These are phyloP conservation scores for Globisporangium sylvaticum DNA, from an alignment of 352 stramenopile genomes.

Conservation along the genomic window DNA sequence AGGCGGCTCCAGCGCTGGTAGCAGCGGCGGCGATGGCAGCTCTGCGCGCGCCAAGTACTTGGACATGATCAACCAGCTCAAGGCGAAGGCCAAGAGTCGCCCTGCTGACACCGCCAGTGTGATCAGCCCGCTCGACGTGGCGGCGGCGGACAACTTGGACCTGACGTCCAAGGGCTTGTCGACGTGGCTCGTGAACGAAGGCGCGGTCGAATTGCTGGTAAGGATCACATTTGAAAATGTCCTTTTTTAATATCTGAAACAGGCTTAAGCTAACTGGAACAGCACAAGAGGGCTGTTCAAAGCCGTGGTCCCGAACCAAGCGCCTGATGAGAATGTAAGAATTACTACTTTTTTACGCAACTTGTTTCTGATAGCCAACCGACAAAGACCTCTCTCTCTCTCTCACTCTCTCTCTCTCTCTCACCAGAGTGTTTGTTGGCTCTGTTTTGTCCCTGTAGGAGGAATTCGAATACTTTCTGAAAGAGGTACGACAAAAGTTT, in stretches of 20 bases:
- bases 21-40: not conserved
- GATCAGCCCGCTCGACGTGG: constrained; percentile 18
- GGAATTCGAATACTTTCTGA: constrained; percentile 60
- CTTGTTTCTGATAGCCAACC: not conserved
- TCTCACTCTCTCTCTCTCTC: no score
- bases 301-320: constrained; percentile 46
- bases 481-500: constrained; percentile 35
- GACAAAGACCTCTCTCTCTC: not conserved
- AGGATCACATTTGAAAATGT: not conserved
- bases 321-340: constrained; percentile 47
- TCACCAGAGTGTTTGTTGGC: not conserved
- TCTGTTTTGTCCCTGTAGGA: constrained; percentile 27
- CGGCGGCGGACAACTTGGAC: constrained; percentile 19
- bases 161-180: constrained; percentile 54
- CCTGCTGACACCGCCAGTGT: not conserved
- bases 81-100: constrained; percentile 47
- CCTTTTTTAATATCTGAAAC: not conserved
- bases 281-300: constrained; percentile 57
- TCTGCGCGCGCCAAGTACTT: constrained; percentile 68
- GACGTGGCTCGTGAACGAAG: constrained; percentile 70
- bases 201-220: constrained; percentile 68
- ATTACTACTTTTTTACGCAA: not conserved
- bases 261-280: not conserved
- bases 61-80: constrained; percentile 66
- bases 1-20: not conserved